These are phyloP conservation scores for Corylus americana DNA, from an alignment of 306 rosid genomes.

Conservation along the genomic window DNA sequence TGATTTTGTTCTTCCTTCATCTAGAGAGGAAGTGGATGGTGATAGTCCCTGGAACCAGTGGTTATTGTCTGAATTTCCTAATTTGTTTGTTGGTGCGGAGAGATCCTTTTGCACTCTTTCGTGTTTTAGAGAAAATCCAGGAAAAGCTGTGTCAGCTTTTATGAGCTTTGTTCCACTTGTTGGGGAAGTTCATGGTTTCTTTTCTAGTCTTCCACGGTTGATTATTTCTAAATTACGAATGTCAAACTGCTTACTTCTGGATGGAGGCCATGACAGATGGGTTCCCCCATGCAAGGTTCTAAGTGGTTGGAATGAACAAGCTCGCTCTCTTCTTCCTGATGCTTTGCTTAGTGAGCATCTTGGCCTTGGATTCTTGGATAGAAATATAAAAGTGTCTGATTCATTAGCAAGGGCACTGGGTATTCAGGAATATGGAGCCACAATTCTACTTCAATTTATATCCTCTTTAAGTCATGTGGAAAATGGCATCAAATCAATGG, in stretches of 20 bases:
- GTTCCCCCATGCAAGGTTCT: slow-evolving; percentile 85
- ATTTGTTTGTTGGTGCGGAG: slow-evolving; percentile 74
- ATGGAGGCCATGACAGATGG: slow-evolving; percentile 66
- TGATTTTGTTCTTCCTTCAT: slow-evolving; percentile 95
- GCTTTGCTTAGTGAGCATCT: slow-evolving; percentile 63
- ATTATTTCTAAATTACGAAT: slow-evolving; percentile 68
- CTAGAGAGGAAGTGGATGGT: slow-evolving; percentile 98
- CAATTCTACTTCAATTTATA: slow-evolving; percentile 58
- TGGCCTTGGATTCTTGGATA: slow-evolving; percentile 84
- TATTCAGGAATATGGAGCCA: slow-evolving; percentile 80
- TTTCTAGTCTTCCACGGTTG: slow-evolving; percentile 81
- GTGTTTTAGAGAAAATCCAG: slow-evolving; percentile 67
- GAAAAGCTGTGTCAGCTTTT: slow-evolving; percentile 84
- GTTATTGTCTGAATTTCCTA: slow-evolving; percentile 86
- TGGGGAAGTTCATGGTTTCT: slow-evolving; percentile 96
- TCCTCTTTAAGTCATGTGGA: slow-evolving; percentile 52
- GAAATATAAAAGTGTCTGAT: slow-evolving; percentile 59
- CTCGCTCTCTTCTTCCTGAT: slow-evolving; percentile 64
- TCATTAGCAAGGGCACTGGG: slow-evolving; percentile 73
- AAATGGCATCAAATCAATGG: slow-evolving; percentile 55
- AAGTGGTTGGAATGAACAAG: slow-evolving; percentile 87
- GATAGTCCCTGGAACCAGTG: slow-evolving; percentile 97
- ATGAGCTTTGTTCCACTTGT: slow-evolving; percentile 90
- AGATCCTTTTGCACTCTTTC: slow-evolving; percentile 78
- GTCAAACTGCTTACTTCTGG: slow-evolving; percentile 80